Evolutionary conservation across 176 grass and related monocot genomes (phyloP).

Genomic region (sorghum (Sorghum bicolor)): DNA sequence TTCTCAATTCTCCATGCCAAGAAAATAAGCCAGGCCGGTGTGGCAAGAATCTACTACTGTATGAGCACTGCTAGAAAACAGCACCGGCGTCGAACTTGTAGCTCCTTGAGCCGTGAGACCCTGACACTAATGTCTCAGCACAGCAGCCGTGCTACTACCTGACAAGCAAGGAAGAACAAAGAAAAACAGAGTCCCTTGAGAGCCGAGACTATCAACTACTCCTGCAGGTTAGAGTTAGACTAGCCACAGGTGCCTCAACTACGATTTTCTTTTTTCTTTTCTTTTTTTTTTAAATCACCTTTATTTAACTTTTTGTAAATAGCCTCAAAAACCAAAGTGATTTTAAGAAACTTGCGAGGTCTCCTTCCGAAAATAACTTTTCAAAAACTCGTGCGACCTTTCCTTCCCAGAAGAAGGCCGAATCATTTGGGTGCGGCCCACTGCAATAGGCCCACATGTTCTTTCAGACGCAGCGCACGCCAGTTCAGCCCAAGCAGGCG

Average conservation of each 20-base stretch:
- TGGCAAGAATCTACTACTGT: not conserved
- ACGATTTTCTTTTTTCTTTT: too few species aligned
- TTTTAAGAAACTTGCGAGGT: too few species aligned
- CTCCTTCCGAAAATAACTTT: too few species aligned
- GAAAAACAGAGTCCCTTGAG: not conserved
- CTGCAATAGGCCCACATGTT: not conserved
- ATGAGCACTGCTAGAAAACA: not conserved
- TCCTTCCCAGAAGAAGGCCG: not conserved
- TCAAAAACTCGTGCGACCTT: not conserved
- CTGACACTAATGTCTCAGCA: constrained; percentile 27
- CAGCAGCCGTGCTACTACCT: not conserved
- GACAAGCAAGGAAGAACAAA: not conserved
- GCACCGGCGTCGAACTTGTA: not conserved
- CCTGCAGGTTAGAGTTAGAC: not conserved
- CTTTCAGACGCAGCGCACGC: not conserved
- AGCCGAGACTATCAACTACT: not conserved
- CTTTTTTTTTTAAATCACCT: too few species aligned
- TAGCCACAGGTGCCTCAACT: not conserved
- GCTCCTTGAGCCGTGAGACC: constrained; percentile 11
- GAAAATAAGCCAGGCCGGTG: not conserved
- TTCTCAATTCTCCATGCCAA: not conserved
- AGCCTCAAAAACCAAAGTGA: not conserved
- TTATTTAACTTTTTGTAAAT: not conserved
- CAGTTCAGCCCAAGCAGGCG: not conserved
- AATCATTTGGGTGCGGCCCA: not conserved